Evolutionary conservation across 108 stramenopile species (phyloP), one percentile per base, ranked within the genome.

Genomic region (Poteriospumella lacustris): DNA sequence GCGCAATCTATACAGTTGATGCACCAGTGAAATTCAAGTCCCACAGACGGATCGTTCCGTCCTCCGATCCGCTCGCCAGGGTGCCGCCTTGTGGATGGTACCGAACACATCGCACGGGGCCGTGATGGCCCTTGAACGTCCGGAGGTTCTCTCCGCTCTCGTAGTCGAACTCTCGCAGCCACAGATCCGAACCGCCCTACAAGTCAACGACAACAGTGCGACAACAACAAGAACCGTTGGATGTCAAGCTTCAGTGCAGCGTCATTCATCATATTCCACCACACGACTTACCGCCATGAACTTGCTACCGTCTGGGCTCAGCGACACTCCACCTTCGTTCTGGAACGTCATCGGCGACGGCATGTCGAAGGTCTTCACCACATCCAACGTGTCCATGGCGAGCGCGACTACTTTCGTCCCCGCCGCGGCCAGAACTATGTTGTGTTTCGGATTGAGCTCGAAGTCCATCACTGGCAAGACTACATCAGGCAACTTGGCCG

Each of bases 11-110:
- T n/a, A n/a, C n/a, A n/a, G 52, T 19, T 64, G 9, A 64, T 78
- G 77, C 19, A 5, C 39, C 79, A 29, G 72, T 60, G 58, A 60
- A 36, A 36, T 69, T 68, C 34, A 58, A 79, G 44, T 81, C 60
- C 98, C 98, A 99, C 44, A 99, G 78, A 28, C 98, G 93, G 84
- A 99, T 95, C 29, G 96, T 97, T 9, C 96, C 98, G 88, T 99
- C 98, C 85, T 99, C 96, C 15, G 89, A 90, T 5, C 96, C 98
- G 0, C 93, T 93, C 0, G 95, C 96, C 1, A 19, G 26, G 24
- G 85, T 83, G 77, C 79, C 84, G 12, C 96, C 98, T 72, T 92
- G 90, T 28, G 96, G 94, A 2, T 86, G 68, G 87, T 92, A 99
- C 58, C 96, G 85, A 58, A 97, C 68, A 85, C 96, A 97, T 15